These are phyloP conservation scores for Suillus luteus DNA, from an alignment of 768 basidiomycete genomes.

Conservation along the genomic window DNA sequence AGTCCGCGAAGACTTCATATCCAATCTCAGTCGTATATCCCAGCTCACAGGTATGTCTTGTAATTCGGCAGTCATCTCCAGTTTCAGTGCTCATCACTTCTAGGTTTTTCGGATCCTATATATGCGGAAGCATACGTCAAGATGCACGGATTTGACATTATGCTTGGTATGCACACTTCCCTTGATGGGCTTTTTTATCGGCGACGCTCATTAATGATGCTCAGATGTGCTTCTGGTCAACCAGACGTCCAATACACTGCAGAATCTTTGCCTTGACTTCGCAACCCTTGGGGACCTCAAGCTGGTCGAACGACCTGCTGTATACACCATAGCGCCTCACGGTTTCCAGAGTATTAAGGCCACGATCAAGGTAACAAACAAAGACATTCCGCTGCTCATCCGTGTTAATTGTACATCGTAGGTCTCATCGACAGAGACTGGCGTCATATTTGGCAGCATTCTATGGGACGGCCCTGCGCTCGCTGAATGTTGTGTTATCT, in stretches of 20 bases:
- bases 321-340: constrained; percentile 92
- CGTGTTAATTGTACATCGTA: constrained; percentile 46
- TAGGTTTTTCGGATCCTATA: constrained; percentile 96
- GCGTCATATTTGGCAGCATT: constrained; percentile 97
- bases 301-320: constrained; percentile 92
- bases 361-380: constrained; percentile 77
- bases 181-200: constrained; percentile 5
- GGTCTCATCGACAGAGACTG: constrained; percentile 98
- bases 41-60: constrained; percentile 78
- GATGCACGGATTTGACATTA: constrained; percentile 96
- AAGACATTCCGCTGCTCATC: constrained; percentile 25
- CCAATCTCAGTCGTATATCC: constrained; percentile 88
- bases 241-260: constrained; percentile 90
- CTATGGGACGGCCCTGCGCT: constrained; percentile 92
- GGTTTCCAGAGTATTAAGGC: constrained; percentile 99
- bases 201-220: not conserved
- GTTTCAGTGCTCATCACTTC: constrained; percentile 2
- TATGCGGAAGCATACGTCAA: constrained; percentile 98
- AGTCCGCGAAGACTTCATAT: constrained; percentile 89
- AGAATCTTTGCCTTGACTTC: constrained; percentile 96
- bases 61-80: not conserved
- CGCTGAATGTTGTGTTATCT: constrained; percentile 86
- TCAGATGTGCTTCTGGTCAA: constrained; percentile 95
- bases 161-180: constrained; percentile 60
- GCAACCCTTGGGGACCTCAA: constrained; percentile 97